Evolutionary conservation across 2,329 filamentous ascomycete species (phyloP), one percentile per base, ranked within the genome.

Genomic region (Teratosphaeria nubilosa): DNA sequence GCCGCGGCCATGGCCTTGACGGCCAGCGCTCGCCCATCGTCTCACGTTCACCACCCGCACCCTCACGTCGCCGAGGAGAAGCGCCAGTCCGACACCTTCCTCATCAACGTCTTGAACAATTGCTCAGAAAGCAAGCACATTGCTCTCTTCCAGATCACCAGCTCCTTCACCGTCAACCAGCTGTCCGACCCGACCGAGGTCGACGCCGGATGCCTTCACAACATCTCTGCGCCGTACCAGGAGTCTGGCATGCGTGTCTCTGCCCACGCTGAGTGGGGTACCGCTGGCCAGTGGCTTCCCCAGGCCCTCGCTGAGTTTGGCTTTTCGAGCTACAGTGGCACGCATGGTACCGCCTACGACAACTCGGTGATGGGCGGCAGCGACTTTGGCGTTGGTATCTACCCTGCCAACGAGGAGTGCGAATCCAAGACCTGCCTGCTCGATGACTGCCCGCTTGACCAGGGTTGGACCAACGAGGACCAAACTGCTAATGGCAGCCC

Each of bases 271-370:
- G 65, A 69, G 51, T 62, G 62, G 63, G 65, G 65, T 24, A 60
- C 59, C 13, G 66, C 30, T 2, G 60, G 56, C 1, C 67, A 69
- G 53, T 69, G 67, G 67, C 54, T 60, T 5, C 20, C 59, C 3
- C 66, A 69, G 53, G 60, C 66, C 5, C 62, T 70, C 2, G 68
- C 67, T 60, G 67, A 70, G 48, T 70, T 67, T 56, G 68, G 68
- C n/a, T 68, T 68, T 54, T 60, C 58, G 50, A 51, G 55, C 13
- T 65, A 61, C 50, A 57, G 30, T 16, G 65, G 63, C 16, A n/a
- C 56, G 10, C 41, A 59, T 5, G 66, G 66, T 5, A 69, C 65
- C 1, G 65, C 66, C 1, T 68, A 68, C 56, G 62, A 70, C 52
- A 53, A 68, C 14, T 62, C 58, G 20, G 58, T 70, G 10, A 69